These are phyloP conservation scores for Micractinium conductrix DNA, from an alignment of 139 green algal genomes.

Conservation along the genomic window DNA sequence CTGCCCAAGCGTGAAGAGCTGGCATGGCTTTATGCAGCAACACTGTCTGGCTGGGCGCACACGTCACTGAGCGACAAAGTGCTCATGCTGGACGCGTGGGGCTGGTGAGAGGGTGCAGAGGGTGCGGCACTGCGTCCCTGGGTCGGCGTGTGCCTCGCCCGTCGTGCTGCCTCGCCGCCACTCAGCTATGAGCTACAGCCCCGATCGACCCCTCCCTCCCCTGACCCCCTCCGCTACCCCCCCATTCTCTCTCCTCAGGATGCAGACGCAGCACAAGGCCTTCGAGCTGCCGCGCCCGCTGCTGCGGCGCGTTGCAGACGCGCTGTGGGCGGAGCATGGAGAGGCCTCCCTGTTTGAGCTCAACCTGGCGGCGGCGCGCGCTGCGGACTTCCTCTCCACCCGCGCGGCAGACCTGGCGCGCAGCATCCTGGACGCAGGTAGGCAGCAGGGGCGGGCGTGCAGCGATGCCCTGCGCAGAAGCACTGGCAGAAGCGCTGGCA, in stretches of 20 bases:
- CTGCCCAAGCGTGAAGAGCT: neutral
- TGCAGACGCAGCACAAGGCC: no score
- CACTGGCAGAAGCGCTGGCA: no score
- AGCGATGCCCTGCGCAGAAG: neutral
- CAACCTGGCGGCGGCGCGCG: neutral
- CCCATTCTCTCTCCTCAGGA: no score
- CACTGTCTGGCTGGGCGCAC: neutral
- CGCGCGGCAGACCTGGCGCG: neutral
- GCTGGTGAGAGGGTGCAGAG: no score
- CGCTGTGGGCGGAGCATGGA: neutral
- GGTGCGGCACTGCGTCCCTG: no score
- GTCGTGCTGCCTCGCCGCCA: no score
- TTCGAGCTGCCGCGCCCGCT: neutral
- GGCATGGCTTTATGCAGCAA: neutral
- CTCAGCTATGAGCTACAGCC: no score
- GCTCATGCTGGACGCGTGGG: neutral
- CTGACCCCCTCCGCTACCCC: no score
- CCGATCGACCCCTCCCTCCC: no score
- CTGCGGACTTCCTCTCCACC: neutral
- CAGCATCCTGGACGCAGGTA: constrained; percentile 18
- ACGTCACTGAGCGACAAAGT: neutral
- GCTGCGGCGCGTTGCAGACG: neutral
- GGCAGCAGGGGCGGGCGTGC: neutral
- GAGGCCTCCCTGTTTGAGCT: neutral
- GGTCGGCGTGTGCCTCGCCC: no score